A percentile compares a stretch with the other conserved stretches of the same genome.
phyloP scores from a whole-genome alignment of 2,329 filamentous ascomycete genomes.

The Eutypella sp. region DNA sequence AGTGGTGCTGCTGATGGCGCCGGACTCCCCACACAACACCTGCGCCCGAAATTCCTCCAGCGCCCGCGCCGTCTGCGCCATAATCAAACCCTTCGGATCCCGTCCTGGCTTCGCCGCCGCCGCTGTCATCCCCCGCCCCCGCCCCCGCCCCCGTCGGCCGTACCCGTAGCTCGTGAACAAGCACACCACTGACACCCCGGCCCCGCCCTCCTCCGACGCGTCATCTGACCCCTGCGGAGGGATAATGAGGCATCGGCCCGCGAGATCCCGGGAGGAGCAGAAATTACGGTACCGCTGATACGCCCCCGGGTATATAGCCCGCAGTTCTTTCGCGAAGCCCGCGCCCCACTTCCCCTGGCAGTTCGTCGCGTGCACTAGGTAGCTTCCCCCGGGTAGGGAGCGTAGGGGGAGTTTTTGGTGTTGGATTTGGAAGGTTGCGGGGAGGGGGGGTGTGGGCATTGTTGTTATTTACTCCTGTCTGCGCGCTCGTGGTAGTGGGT shows the following conservation, averaged over 20 bases:
- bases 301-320: slow-evolving; percentile 19
- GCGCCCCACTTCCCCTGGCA: slow-evolving; percentile 27
- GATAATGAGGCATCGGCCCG: slow-evolving; percentile 24
- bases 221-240: slow-evolving; percentile 20
- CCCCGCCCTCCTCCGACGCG: slow-evolving; percentile 9
- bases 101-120: slow-evolving; percentile 11
- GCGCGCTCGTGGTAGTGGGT: too few relatives aligned
- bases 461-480: too few relatives aligned
- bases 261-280: slow-evolving; percentile 16
- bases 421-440: too few relatives aligned
- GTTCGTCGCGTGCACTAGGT: slow-evolving; percentile 28
- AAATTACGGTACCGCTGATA: slow-evolving; percentile 19
- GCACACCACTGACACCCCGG: slow-evolving; percentile 16
- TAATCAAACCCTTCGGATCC: slow-evolving; percentile 10
- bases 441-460: too few relatives aligned
- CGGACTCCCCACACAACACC: slow-evolving; percentile 7
- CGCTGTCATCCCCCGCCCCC: too few relatives aligned
- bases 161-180: slow-evolving; percentile 19
- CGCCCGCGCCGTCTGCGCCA: slow-evolving; percentile 13
- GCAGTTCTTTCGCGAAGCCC: slow-evolving; percentile 24
- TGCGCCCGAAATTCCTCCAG: slow-evolving; percentile 10
- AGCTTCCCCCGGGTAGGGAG: slow-evolving; percentile 5
- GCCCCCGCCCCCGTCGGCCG: too few relatives aligned
- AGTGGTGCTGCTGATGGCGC: too few relatives aligned
- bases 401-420: not conserved